Conservation (phyloP, 139 green algal genomes). For the Picochlorum sp. region DNA sequence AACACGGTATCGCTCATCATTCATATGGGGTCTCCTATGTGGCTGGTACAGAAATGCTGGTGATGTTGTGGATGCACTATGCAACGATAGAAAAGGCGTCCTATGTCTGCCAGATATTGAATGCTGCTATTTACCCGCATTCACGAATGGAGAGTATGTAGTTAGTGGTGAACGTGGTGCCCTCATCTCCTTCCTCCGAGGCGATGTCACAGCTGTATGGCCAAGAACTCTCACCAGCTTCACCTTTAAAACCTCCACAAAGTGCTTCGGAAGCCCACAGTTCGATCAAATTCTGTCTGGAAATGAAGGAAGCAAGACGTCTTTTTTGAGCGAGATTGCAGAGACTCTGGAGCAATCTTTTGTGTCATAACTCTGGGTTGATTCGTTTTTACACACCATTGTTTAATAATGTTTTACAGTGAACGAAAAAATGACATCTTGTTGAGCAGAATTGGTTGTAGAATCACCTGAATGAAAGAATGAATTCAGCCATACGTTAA, state of each 20-base stretch:
- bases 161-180: not conserved
- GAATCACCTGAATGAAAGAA: not conserved
- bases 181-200: not conserved
- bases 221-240: not conserved
- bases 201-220: not conserved
- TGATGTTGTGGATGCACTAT: constrained; percentile 1
- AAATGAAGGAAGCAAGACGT: not conserved
- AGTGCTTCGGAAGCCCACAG: constrained; percentile 1
- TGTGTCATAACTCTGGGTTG: no score
- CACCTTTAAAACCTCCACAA: not conserved
- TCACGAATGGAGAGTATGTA: not conserved
- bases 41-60: not conserved
- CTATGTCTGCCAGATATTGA: constrained; percentile 4
- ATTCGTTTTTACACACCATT: no score
- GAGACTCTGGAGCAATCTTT: not conserved
- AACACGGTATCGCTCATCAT: not conserved
- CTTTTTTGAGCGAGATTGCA: not conserved
- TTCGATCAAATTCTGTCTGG: not conserved
- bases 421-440: no score
- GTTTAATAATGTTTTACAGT: no score
- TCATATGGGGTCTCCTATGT: not conserved
- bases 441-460: no score
- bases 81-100: not conserved
- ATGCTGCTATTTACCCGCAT: not conserved
- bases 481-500: constrained; percentile 1